These are phyloP conservation scores for Aspergillus steynii DNA, from an alignment of 495 filamentous ascomycete genomes.

Conservation along the genomic window DNA sequence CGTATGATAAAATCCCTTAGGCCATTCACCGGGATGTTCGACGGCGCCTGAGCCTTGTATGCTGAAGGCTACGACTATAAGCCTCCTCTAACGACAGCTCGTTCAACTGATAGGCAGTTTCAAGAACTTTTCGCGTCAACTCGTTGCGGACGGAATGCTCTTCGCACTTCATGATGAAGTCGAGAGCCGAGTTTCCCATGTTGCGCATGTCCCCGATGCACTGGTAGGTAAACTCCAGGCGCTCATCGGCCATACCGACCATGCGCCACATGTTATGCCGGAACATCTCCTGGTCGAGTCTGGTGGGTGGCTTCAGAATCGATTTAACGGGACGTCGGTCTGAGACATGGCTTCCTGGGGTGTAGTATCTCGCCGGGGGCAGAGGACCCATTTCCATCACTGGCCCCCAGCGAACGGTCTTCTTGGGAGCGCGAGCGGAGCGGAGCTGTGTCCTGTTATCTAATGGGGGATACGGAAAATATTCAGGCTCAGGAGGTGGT, in stretches of 20 bases:
- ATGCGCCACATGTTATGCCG: constrained; percentile 11
- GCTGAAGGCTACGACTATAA: not conserved
- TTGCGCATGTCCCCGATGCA: constrained; percentile 4
- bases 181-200: not conserved
- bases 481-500: not conserved
- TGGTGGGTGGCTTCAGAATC: constrained; percentile 17
- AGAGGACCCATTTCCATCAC: not conserved
- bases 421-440: not conserved
- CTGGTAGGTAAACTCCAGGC: constrained; percentile 10
- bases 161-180: constrained; percentile 2
- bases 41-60: not conserved
- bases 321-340: not conserved
- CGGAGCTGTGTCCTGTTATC: not conserved
- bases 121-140: not conserved
- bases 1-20: not conserved
- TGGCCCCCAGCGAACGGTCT: constrained; percentile 19
- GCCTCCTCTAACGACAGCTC: not conserved
- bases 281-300: constrained; percentile 15
- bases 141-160: constrained; percentile 1
- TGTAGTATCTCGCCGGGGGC: not conserved
- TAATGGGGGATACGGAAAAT: not conserved
- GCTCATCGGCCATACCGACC: constrained; percentile 9
- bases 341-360: not conserved
- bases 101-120: not conserved
- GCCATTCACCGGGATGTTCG: not conserved